Conservation (phyloP, 2,329 filamentous ascomycete species). For the Aspergillus sp. region DNA sequence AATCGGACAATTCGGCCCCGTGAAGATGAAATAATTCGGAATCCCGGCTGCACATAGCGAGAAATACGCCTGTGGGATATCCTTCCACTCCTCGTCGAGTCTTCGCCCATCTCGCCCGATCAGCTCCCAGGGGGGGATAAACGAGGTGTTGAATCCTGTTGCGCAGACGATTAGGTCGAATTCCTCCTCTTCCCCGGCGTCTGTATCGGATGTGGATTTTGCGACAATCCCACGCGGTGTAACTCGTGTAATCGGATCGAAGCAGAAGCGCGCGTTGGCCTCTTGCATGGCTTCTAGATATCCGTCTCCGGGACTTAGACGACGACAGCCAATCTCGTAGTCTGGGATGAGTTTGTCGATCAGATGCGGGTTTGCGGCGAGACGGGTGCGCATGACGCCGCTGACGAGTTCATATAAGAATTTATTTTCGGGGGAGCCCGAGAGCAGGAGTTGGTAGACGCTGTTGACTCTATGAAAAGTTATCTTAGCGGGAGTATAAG, state of each 20-base stretch:
- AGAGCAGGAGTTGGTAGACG: conserved; percentile 17
- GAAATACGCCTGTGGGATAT: conserved; percentile 25
- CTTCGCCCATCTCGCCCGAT: conserved; percentile 27
- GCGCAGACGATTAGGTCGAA: conserved; percentile 38
- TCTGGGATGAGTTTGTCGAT: conserved; percentile 25
- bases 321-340: conserved; percentile 27
- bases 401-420: conserved; percentile 1
- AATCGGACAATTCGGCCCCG: conserved; percentile 22
- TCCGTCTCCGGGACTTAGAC: conserved; percentile 30
- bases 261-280: conserved; percentile 23
- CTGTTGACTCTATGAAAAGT: conserved; percentile 2
- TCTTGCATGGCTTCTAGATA: conserved; percentile 29
- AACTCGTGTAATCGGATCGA: conserved; percentile 23
- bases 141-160: conserved; percentile 44
- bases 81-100: conserved; percentile 24
- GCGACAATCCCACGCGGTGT: conserved; percentile 23
- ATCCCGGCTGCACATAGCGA: conserved; percentile 19
- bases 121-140: conserved; percentile 35
- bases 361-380: conserved; percentile 18
- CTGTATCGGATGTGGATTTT: too few species aligned
- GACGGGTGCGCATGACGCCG: conserved; percentile 20
- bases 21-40: conserved; percentile 34
- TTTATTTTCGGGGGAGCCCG: conserved; percentile 10
- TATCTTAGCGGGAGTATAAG: not conserved
- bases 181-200: conserved; percentile 6